These are phyloP conservation scores for Monascus purpureus DNA, from an alignment of 495 filamentous ascomycete species.

Conservation along the genomic window DNA sequence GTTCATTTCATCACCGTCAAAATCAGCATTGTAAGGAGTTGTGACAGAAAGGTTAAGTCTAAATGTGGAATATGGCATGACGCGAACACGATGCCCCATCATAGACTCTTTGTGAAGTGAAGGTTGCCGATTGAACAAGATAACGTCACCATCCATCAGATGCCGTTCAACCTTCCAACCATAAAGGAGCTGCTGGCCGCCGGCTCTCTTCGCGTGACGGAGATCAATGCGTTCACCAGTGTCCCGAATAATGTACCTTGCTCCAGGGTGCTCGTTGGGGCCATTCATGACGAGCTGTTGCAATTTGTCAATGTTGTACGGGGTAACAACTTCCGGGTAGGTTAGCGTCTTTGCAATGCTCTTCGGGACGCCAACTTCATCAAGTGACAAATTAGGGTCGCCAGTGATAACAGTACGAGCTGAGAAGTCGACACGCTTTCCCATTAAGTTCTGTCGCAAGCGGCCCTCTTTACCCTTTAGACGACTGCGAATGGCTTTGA, in stretches of 20 bases:
- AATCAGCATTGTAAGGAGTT: slow-evolving; percentile 98
- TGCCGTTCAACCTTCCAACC: slow-evolving; percentile 98
- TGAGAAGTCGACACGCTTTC: slow-evolving; percentile 98
- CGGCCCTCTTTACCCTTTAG: slow-evolving; percentile 98
- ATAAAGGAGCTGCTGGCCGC: slow-evolving; percentile 71
- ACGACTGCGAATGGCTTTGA: slow-evolving; percentile 91
- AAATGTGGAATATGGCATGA: slow-evolving; percentile 99
- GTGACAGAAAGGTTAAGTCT: slow-evolving; percentile 94
- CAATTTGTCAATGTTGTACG: slow-evolving; percentile 90
- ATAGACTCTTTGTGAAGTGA: slow-evolving; percentile 99
- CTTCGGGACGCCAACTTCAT: slow-evolving; percentile 89
- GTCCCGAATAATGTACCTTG: slow-evolving; percentile 84
- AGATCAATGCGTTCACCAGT: slow-evolving; percentile 90
- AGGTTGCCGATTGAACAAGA: slow-evolving; percentile 98
- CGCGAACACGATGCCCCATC: slow-evolving; percentile 96
- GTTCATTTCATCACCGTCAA: slow-evolving; percentile 99
- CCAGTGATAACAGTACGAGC: slow-evolving; percentile 98
- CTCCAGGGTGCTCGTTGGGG: slow-evolving; percentile 86
- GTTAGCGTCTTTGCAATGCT: slow-evolving; percentile 82
- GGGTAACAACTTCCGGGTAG: slow-evolving; percentile 94
- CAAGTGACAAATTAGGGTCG: slow-evolving; percentile 88
- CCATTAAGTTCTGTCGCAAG: slow-evolving; percentile 96
- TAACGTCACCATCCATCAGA: slow-evolving; percentile 86
- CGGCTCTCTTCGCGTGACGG: slow-evolving; percentile 74
- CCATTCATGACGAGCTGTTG: slow-evolving; percentile 82